These are phyloP conservation scores for Phascolomyces articulosus DNA, from an alignment of 371 early-diverging fungal genomes.

Conservation along the genomic window DNA sequence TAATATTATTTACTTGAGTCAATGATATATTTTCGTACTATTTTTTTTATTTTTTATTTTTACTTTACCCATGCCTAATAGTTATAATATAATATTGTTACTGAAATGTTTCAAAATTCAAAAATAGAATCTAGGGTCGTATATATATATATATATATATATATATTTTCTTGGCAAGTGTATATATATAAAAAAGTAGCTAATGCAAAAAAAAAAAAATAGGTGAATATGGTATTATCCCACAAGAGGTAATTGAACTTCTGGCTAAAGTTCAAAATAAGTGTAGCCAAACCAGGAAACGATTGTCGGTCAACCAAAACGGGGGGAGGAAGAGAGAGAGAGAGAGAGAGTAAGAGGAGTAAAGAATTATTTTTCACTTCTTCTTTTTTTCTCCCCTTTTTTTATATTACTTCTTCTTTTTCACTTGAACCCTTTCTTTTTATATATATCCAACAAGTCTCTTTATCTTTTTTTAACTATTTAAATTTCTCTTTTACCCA, in stretches of 20 bases:
- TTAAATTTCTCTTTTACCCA: not conserved
- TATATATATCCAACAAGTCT: no score
- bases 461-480: not conserved
- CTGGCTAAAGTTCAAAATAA: conserved; percentile 8
- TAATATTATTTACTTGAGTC: not conserved
- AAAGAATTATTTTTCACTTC: not conserved
- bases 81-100: no score
- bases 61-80: no score
- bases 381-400: not conserved
- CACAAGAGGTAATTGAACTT: conserved; percentile 12
- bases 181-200: not conserved
- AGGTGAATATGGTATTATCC: not conserved
- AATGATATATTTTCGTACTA: not conserved
- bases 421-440: not conserved
- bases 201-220: not conserved
- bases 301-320: conserved; percentile 13
- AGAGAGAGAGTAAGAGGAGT: no score
- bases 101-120: no score
- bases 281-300: conserved; percentile 13
- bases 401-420: not conserved
- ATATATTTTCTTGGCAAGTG: not conserved
- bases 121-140: no score
- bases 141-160: no score
- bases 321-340: no score
- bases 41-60: no score